Percentiles rank a stretch among this genome's conserved stretches.
Evolutionary conservation across 257 asterid genomes (phyloP).

Genomic region (Jasminum sambac): DNA sequence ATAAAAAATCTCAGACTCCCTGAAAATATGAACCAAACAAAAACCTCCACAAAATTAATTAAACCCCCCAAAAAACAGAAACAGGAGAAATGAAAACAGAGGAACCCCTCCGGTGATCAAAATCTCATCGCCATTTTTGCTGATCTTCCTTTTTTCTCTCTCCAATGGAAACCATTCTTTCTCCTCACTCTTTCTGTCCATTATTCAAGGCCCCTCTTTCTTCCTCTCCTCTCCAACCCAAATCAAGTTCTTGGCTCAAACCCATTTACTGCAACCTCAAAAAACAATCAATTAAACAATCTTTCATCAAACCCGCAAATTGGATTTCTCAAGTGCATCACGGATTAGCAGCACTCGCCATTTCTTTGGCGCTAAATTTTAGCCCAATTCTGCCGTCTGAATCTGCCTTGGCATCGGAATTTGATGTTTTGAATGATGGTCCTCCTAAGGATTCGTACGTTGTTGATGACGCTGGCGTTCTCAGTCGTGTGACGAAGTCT

Average conservation of each 20-base stretch:
- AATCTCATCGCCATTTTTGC: constrained; percentile 30
- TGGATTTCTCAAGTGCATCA: constrained; percentile 75
- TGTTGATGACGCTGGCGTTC: constrained; percentile 93
- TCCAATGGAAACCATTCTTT: constrained; percentile 82
- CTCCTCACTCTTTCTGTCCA: constrained; percentile 67
- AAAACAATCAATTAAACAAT: constrained; percentile 35
- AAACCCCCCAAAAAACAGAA: constrained; percentile 7
- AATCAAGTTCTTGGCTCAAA: constrained; percentile 38
- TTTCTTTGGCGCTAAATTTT: constrained; percentile 78
- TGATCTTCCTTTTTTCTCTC: constrained; percentile 12
- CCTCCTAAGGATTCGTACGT: constrained; percentile 81
- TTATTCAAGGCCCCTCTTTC: constrained; percentile 45
- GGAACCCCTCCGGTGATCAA: constrained; percentile 25
- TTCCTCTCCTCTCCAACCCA: constrained; percentile 37
- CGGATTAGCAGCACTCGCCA: constrained; percentile 81
- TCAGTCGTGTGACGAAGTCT: constrained; percentile 80
- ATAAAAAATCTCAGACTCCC: constrained; percentile 35
- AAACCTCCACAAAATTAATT: constrained; percentile 31
- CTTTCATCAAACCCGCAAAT: constrained; percentile 41
- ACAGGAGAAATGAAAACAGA: background rate
- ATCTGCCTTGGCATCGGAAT: constrained; percentile 82
- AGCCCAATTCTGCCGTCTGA: constrained; percentile 46
- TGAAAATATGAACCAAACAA: constrained; percentile 29
- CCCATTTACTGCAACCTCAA: constrained; percentile 58
- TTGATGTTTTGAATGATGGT: constrained; percentile 75